Evolutionary conservation across 768 basidiomycete genomes (phyloP), one percentile per base, ranked within the genome.

Genomic region (Boletus reticuloceps): DNA sequence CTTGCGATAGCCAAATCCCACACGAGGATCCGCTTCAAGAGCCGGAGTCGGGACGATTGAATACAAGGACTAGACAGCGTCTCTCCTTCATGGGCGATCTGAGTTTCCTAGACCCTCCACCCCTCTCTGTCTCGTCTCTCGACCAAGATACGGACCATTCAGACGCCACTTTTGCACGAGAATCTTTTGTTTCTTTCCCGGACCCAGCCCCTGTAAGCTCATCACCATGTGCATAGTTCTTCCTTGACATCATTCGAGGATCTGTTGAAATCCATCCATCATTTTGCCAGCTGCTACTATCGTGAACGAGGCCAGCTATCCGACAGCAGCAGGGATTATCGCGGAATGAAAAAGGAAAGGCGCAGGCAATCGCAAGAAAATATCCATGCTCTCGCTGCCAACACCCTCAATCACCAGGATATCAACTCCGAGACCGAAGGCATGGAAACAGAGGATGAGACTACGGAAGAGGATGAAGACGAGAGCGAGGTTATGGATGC

Each of bases 221-320:
- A 10, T 20, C 42, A 11, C 9, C n/a, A 13, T 47, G 22, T 5
- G 8, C 13, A 42, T 38, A 8, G 29, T 39, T 12, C 19, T n/a
- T 20, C 29, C 16, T 52, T 69, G 36, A 72, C 43, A 19, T 13
- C 22, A 72, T 67, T 50, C 66, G 31, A 82, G 80, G 81, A 83
- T 51, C 54, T 83, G 27, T 58, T 82, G 46, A 82, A 82, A 66
- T 74, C 74, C 46, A 75, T 82, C 39, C 82, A 82, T 56, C 70
- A 80, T 59, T 79, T 79, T 51, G 69, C 81, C 22, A 78, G 76
- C 45, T 71, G 68, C 20, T 85, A 86, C 65, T 92, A 90, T 60
- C 72, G 73, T 20, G 82, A 84, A 58, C 74, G 77, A 51, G 87
- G 84, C 0, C 79, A 89, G 58, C 68, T 90, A 3, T 69, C 75